Conservation (phyloP, 2,329 filamentous ascomycete species). For the Ceratocystiopsis minuta region DNA sequence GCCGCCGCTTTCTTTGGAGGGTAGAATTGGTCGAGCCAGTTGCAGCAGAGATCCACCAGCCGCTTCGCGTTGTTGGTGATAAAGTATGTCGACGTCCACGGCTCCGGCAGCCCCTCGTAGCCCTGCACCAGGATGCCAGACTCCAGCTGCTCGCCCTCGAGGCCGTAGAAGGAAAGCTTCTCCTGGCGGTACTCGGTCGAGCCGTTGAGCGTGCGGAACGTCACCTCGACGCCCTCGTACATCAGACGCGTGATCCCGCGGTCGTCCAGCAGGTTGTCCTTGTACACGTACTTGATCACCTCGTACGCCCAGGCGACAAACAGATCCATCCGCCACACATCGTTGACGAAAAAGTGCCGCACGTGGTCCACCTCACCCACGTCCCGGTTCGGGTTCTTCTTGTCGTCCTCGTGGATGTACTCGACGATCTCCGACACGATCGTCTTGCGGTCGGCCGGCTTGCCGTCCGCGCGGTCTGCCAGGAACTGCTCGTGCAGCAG, state of each 20-base stretch:
- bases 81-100: conserved; percentile 65
- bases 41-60: conserved; percentile 37
- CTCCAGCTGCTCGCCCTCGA: conserved; percentile 47
- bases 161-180: conserved; percentile 54
- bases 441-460: conserved; percentile 42
- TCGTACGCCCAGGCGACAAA: conserved; percentile 66
- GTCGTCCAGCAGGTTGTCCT: conserved; percentile 39
- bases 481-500: conserved; percentile 56
- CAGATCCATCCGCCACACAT: conserved; percentile 52
- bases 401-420: conserved; percentile 59
- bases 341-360: conserved; percentile 72
- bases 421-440: conserved; percentile 58
- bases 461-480: conserved; percentile 28
- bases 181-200: conserved; percentile 53
- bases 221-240: conserved; percentile 48
- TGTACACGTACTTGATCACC: conserved; percentile 54
- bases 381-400: conserved; percentile 44
- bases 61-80: conserved; percentile 44
- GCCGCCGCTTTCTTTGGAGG: conserved; percentile 10
- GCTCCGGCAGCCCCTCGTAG: conserved; percentile 54
- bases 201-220: conserved; percentile 51
- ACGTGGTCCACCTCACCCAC: conserved; percentile 60
- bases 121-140: conserved; percentile 44
- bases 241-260: conserved; percentile 35
- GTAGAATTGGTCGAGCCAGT: conserved; percentile 34